These are phyloP conservation scores for Rhodotorula kratochvilovae DNA, from an alignment of 768 basidiomycete species.

Conservation along the genomic window DNA sequence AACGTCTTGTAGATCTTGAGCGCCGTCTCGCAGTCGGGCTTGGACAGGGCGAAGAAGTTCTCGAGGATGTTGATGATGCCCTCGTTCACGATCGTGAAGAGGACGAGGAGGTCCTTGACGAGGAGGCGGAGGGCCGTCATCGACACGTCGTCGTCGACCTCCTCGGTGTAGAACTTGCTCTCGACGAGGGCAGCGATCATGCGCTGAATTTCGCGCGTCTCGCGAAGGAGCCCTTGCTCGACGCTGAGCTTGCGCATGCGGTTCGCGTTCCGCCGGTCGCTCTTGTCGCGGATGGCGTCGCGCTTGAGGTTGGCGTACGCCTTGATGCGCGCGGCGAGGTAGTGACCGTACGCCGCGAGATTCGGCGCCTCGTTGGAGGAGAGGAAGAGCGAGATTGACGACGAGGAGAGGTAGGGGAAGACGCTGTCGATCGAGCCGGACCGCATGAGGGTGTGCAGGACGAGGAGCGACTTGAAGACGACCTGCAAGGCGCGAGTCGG, in stretches of 20 bases:
- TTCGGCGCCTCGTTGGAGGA: constrained; percentile 66
- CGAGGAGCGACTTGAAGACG: constrained; percentile 95
- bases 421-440: constrained; percentile 95
- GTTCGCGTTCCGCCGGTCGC: constrained; percentile 57
- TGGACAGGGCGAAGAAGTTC: constrained; percentile 95
- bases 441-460: constrained; percentile 92
- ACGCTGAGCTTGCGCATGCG: constrained; percentile 78
- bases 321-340: constrained; percentile 80
- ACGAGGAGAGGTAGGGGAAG: constrained; percentile 69
- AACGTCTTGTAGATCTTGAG: constrained; percentile 86
- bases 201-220: constrained; percentile 82
- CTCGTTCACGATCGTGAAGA: constrained; percentile 95
- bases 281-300: constrained; percentile 87
- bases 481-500: constrained; percentile 54
- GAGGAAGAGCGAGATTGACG: constrained; percentile 17
- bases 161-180: constrained; percentile 91
- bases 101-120: constrained; percentile 88
- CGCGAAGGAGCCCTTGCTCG: constrained; percentile 88
- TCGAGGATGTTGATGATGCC: constrained; percentile 69
- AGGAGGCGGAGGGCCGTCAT: constrained; percentile 85
- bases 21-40: constrained; percentile 79
- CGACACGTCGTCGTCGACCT: constrained; percentile 85
- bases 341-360: constrained; percentile 76
- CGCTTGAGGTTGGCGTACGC: constrained; percentile 88
- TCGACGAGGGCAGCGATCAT: constrained; percentile 84